These are phyloP conservation scores for Agaricales sp. DNA, from an alignment of 1,284 basidiomycete genomes.

Conservation along the genomic window DNA sequence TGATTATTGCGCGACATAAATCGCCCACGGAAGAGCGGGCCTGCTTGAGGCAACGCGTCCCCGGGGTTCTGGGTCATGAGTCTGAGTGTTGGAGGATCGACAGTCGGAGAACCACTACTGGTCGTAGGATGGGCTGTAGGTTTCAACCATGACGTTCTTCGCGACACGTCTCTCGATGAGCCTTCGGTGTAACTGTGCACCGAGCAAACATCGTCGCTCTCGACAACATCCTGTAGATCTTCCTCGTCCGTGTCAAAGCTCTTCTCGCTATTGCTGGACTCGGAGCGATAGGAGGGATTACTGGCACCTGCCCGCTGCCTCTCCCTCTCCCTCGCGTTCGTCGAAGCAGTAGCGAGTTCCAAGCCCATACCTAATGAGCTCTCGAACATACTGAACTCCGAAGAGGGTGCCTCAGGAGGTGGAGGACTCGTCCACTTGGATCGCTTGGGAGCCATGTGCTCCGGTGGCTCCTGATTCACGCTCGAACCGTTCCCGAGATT, in stretches of 20 bases:
- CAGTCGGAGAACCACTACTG: constrained; percentile 20
- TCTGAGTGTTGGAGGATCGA: background rate
- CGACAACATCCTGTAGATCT: constrained; percentile 40
- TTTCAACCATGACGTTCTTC: constrained; percentile 9
- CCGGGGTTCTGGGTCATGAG: constrained; percentile 1
- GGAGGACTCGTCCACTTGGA: constrained; percentile 75
- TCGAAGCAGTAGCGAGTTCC: constrained; percentile 56
- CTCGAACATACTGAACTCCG: constrained; percentile 58
- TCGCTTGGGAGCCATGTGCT: constrained; percentile 72
- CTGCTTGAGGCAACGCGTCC: constrained; percentile 1
- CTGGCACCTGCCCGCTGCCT: background rate
- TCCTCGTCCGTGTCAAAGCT: constrained; percentile 49
- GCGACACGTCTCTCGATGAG: constrained; percentile 8
- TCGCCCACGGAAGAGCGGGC: constrained; percentile 15
- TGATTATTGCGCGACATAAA: constrained; percentile 12
- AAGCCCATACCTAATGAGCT: constrained; percentile 52
- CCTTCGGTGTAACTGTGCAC: constrained; percentile 49
- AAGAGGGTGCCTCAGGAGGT: constrained; percentile 60
- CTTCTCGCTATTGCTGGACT: constrained; percentile 48
- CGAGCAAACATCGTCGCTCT: constrained; percentile 59
- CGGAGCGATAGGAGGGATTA: constrained; percentile 27
- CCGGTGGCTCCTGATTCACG: constrained; percentile 21
- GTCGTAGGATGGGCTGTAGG: constrained; percentile 19
- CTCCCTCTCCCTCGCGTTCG: constrained; percentile 40
- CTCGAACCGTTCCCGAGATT: background rate